Evolutionary conservation across 2,329 filamentous ascomycete species (phyloP), one percentile per base, ranked within the genome.

Genomic region (Aureobasidium lini): DNA sequence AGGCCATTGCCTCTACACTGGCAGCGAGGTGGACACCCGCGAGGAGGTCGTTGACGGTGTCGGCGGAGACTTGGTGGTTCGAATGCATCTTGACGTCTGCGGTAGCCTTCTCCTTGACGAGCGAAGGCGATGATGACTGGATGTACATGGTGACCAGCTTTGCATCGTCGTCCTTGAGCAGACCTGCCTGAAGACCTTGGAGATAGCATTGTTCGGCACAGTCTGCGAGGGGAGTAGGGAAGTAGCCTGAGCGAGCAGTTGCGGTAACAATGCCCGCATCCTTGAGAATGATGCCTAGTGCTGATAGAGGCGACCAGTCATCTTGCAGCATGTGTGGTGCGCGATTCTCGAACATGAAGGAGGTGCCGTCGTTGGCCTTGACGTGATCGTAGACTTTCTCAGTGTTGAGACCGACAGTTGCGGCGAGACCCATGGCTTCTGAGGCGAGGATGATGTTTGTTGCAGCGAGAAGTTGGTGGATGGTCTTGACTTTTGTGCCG

Each of bases 191-290:
- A 7, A 87, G 70, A 13, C 79, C 83, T 31, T 81, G 72, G 59
- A 86, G 79, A 67, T 87, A 88, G 31, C 81, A 77, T 69, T 87
- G 84, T 71, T 89, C 86, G 10, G 85, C 84, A 0, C 79, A 77
- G 39, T 79, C 80, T 59, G 81, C 82, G 67, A 89, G 80, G 0
- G 83, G 83, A 1, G 80, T 80, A 0, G 84, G 79, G 68, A 86
- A 88, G 31, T 76, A 75, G 57, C 76, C 72, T 43, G 81, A 74
- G 18, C 84, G 76, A 1, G 84, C 84, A 60, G 84, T 84, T 29
- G 82, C 80, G 1, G 85, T 88, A 68, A 89, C 87, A 71, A 89
- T 89, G 52, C 81, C 78, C 11, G 74, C 74, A 61, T 79, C 77
- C 64, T 79, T 79, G 13, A 76, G 63, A 40, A 79, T 79, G 61